Evolutionary conservation across 1,284 basidiomycete species (phyloP).

Genomic region (Malassezia nana): DNA sequence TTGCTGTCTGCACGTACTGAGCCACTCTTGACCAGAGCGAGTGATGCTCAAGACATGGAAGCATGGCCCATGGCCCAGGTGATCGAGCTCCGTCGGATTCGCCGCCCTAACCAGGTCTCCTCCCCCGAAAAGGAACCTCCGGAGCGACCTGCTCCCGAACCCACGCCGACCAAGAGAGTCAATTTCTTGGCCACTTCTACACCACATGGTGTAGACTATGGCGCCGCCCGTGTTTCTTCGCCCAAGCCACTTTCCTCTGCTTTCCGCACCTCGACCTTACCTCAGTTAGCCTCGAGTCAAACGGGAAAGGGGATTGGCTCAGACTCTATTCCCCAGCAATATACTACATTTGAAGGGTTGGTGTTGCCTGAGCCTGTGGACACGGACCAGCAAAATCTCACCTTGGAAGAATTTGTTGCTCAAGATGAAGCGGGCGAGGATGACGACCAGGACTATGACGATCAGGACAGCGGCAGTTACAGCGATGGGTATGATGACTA

Average conservation of each 20-base stretch:
- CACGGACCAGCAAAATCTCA: neutral
- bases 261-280: neutral
- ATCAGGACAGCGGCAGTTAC: neutral
- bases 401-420: slow-evolving; percentile 13
- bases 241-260: neutral
- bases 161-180: neutral
- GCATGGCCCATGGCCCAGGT: neutral
- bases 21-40: slow-evolving; percentile 4
- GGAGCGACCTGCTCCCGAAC: neutral
- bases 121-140: neutral
- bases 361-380: slow-evolving; percentile 3
- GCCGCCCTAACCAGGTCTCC: neutral
- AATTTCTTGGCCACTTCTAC: slow-evolving; percentile 4
- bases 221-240: neutral
- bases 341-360: slow-evolving; percentile 17
- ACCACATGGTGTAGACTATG: neutral
- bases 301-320: neutral
- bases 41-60: neutral
- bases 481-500: slow-evolving; percentile 12
- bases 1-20: neutral
- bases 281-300: neutral
- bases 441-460: neutral
- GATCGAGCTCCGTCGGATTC: neutral
- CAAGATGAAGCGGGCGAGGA: slow-evolving; percentile 1
- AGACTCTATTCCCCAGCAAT: neutral